These are phyloP conservation scores for Aegilops longissima DNA, from an alignment of 176 grass and related monocot species.

Conservation along the genomic window DNA sequence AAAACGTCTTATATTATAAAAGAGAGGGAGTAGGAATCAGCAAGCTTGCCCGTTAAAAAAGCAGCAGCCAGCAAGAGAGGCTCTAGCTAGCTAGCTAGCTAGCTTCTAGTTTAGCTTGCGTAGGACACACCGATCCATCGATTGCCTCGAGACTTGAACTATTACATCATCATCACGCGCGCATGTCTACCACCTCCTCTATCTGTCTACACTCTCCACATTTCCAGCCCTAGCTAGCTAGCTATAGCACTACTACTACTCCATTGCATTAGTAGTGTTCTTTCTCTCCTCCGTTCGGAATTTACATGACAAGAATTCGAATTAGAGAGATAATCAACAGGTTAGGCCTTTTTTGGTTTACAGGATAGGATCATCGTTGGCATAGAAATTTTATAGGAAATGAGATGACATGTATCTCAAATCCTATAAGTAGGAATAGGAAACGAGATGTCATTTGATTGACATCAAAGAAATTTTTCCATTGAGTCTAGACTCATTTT, in stretches of 20 bases:
- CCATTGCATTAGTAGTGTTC: neutral
- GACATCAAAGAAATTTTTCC: too few species aligned
- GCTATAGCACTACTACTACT: too few species aligned
- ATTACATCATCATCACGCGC: constrained; percentile 26
- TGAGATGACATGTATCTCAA: too few species aligned
- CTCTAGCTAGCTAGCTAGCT: neutral
- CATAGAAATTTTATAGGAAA: too few species aligned
- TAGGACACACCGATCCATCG: neutral
- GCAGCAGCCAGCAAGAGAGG: neutral
- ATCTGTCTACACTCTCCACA: neutral
- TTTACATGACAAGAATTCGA: too few species aligned
- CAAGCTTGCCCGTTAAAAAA: neutral
- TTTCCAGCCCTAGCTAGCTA: neutral
- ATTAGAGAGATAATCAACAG: neutral
- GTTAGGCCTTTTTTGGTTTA: too few species aligned
- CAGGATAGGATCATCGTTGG: too few species aligned
- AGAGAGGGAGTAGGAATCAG: neutral
- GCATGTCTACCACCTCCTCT: neutral
- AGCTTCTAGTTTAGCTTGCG: neutral
- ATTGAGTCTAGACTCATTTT: too few species aligned
- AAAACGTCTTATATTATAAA: too few species aligned
- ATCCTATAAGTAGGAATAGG: too few species aligned
- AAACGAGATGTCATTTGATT: too few species aligned
- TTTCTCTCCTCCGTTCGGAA: too few species aligned
- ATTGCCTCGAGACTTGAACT: constrained; percentile 41